These are phyloP conservation scores for Vitellaria paradoxa DNA, from an alignment of 179 eudicot genomes.

Conservation along the genomic window DNA sequence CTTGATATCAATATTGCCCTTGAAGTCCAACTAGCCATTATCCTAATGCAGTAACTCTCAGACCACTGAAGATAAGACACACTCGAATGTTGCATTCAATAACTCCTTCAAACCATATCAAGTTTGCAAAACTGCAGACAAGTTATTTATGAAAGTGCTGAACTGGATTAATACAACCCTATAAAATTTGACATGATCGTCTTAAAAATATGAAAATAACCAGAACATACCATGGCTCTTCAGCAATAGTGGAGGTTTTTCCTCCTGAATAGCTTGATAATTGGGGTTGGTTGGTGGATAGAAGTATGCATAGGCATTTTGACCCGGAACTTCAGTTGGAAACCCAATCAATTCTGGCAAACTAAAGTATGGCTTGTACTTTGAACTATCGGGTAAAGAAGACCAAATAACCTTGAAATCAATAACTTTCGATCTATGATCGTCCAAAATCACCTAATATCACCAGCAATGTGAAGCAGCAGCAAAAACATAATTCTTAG, in stretches of 20 bases:
- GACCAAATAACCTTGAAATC: slow-evolving; percentile 75
- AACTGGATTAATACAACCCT: slow-evolving; percentile 30
- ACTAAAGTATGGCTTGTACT: slow-evolving; percentile 69
- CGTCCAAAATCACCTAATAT: slow-evolving; percentile 76
- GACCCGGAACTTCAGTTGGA: slow-evolving; percentile 83
- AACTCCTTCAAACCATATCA: too few species aligned
- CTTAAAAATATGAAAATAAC: slow-evolving; percentile 25
- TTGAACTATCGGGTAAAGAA: slow-evolving; percentile 69
- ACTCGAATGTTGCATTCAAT: too few species aligned
- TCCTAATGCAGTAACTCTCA: too few species aligned
- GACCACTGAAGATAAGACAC: too few species aligned
- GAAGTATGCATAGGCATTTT: slow-evolving; percentile 85
- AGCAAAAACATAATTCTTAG: background rate
- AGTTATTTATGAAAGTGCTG: background rate
- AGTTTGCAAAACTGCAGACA: too few species aligned
- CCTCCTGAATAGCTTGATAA: slow-evolving; percentile 61
- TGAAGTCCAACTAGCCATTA: too few species aligned
- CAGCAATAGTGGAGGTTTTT: slow-evolving; percentile 87
- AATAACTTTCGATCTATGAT: slow-evolving; percentile 47
- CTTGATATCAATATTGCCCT: too few species aligned
- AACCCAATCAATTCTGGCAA: slow-evolving; percentile 84
- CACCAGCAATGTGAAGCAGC: slow-evolving; percentile 21
- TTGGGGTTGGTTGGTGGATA: slow-evolving; percentile 87
- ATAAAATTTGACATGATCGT: background rate
- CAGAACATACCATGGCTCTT: slow-evolving; percentile 73